phyloP scores from a whole-genome alignment of 768 basidiomycete genomes.

The Hortiboletus campestris region DNA sequence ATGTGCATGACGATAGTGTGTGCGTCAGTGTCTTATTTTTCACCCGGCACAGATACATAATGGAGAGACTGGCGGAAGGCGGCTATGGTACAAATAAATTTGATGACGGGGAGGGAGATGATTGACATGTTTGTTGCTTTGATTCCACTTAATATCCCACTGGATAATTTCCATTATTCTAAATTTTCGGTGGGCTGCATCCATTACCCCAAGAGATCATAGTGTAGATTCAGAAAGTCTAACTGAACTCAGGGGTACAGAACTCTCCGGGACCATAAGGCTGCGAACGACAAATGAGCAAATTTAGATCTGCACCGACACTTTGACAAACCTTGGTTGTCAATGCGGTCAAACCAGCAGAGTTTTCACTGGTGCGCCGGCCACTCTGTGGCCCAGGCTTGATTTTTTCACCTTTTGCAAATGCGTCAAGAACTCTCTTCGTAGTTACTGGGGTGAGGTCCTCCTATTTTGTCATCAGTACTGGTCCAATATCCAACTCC shows the following conservation, averaged over 20 bases:
- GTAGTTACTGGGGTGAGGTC: constrained; percentile 77
- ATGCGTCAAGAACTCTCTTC: constrained; percentile 75
- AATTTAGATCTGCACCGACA: neutral
- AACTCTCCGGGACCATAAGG: constrained; percentile 93
- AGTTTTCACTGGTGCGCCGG: constrained; percentile 87
- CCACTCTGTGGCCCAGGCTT: constrained; percentile 93
- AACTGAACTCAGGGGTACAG: constrained; percentile 82
- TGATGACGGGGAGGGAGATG: constrained; percentile 82
- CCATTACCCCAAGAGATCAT: neutral
- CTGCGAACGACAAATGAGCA: constrained; percentile 38
- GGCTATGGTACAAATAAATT: constrained; percentile 70
- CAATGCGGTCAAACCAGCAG: constrained; percentile 82
- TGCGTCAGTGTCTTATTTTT: constrained; percentile 5
- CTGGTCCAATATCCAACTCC: neutral
- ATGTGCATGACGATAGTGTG: constrained; percentile 30
- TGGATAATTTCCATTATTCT: neutral
- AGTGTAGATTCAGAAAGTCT: constrained; percentile 29
- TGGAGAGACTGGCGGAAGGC: constrained; percentile 68
- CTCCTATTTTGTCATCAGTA: constrained; percentile 50
- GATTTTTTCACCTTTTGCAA: constrained; percentile 79
- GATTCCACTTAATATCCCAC: neutral
- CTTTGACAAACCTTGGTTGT: constrained; percentile 58
- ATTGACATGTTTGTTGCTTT: constrained; percentile 40
- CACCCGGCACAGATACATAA: constrained; percentile 52
- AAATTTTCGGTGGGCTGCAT: neutral